Percentiles rank a stretch among this genome's conserved stretches.
phyloP scores from a whole-genome alignment of 106 monocot genomes.

The Agapanthus africanus region DNA sequence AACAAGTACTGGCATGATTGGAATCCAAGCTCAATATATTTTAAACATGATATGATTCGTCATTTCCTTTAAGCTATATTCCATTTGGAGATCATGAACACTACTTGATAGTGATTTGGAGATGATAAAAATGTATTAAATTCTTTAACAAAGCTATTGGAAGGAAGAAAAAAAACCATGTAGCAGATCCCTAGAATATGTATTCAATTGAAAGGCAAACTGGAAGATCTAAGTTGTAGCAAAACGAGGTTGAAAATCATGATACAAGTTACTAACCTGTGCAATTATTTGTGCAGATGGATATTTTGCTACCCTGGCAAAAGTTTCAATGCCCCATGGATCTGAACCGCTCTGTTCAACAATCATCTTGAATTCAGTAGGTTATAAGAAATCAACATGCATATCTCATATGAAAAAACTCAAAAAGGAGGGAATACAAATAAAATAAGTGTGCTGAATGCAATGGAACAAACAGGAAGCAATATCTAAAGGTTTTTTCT shows the following conservation, averaged over 20 bases:
- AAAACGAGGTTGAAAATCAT: neutral
- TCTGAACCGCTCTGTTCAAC: slow-evolving; percentile 42
- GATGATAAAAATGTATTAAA: neutral
- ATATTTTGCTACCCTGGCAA: slow-evolving; percentile 73
- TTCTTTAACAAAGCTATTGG: neutral
- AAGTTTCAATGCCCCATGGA: slow-evolving; percentile 76
- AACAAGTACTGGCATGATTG: too few relatives aligned
- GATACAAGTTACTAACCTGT: slow-evolving; percentile 45
- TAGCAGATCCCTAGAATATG: neutral
- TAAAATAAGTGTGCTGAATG: neutral
- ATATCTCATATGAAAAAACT: neutral
- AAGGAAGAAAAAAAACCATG: neutral
- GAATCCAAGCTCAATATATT: neutral
- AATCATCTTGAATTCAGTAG: too few relatives aligned
- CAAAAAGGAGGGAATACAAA: neutral
- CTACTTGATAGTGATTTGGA: neutral
- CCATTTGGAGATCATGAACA: neutral
- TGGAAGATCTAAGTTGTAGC: neutral
- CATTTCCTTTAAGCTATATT: neutral
- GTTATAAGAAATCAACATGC: slow-evolving; percentile 9
- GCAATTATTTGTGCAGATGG: slow-evolving; percentile 81
- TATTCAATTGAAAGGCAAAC: slow-evolving; percentile 5
- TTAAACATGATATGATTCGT: neutral
- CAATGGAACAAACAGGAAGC: neutral
- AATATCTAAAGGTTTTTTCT: neutral